Conservation (phyloP, 441 rosid genomes). For the Jatropha podagrica region DNA sequence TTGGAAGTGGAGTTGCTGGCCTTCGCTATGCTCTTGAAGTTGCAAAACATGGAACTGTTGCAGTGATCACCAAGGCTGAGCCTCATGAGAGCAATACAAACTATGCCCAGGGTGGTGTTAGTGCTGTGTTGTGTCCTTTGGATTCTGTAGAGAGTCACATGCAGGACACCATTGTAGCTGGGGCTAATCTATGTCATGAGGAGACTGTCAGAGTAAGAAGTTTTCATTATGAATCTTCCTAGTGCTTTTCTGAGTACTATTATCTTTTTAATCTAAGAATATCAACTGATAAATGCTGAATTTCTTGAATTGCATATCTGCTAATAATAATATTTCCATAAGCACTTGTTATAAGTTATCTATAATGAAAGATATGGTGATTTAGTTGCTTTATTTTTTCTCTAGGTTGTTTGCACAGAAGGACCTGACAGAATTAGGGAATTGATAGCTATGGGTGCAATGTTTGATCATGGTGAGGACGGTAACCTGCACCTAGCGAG, state of each 20-base stretch:
- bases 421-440: slow-evolving; percentile 95
- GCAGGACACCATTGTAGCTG: slow-evolving; percentile 95
- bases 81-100: slow-evolving; percentile 96
- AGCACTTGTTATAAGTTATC: background rate
- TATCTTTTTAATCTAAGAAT: background rate
- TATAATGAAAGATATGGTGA: background rate
- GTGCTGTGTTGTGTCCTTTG: slow-evolving; percentile 87
- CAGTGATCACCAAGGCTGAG: slow-evolving; percentile 91
- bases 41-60: slow-evolving; percentile 87
- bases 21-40: slow-evolving; percentile 94
- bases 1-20: slow-evolving; percentile 98
- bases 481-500: slow-evolving; percentile 96
- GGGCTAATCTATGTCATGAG: slow-evolving; percentile 91
- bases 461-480: slow-evolving; percentile 91
- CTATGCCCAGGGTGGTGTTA: slow-evolving; percentile 98
- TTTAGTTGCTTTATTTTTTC: background rate
- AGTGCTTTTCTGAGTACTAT: background rate
- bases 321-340: background rate
- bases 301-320: slow-evolving; percentile 15
- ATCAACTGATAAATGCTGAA: slow-evolving; percentile 3
- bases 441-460: slow-evolving; percentile 89
- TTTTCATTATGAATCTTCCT: background rate
- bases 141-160: slow-evolving; percentile 98
- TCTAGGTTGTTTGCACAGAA: slow-evolving; percentile 91
- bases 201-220: slow-evolving; percentile 86